phyloP scores from a whole-genome alignment of 2,329 filamentous ascomycete species.

The Byssochlamys sp. region DNA sequence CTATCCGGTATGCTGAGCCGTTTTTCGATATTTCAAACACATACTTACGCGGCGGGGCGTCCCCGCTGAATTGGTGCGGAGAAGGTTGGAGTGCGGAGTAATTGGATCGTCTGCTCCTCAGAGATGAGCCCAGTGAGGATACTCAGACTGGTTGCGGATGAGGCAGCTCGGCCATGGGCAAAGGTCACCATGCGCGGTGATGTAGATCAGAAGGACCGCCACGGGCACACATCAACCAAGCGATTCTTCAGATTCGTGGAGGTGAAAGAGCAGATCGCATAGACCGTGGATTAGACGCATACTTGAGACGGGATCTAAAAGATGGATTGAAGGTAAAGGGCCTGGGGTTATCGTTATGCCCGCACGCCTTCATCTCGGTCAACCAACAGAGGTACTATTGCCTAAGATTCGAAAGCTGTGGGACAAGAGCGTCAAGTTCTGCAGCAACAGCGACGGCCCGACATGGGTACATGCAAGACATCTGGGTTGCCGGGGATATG shows the following conservation, averaged over 20 bases:
- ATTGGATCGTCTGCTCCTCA: conserved; percentile 36
- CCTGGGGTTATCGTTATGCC: conserved; percentile 36
- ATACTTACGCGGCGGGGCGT: conserved; percentile 28
- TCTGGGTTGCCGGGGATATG: conserved; percentile 43
- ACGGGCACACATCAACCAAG: conserved; percentile 38
- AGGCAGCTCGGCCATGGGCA: conserved; percentile 29
- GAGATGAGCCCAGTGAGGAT: conserved; percentile 31
- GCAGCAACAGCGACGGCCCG: conserved; percentile 42
- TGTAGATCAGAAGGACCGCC: conserved; percentile 41
- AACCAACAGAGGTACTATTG: conserved; percentile 35
- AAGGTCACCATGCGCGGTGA: conserved; percentile 43
- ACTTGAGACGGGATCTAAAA: conserved; percentile 25
- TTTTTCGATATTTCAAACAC: conserved; percentile 38
- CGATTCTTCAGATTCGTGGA: conserved; percentile 20
- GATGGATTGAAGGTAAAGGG: conserved; percentile 19
- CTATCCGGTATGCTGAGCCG: conserved; percentile 34
- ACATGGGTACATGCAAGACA: conserved; percentile 39
- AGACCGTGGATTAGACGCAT: conserved; percentile 36
- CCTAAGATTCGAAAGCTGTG: conserved; percentile 36
- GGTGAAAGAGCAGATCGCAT: conserved; percentile 28
- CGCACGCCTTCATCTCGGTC: conserved; percentile 32
- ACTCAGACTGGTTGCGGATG: conserved; percentile 28
- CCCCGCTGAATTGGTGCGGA: conserved; percentile 14
- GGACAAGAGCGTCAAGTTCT: conserved; percentile 38
- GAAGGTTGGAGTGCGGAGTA: conserved; percentile 20